phyloP scores from a whole-genome alignment of 2,329 filamentous ascomycete genomes.

The Exophiala xenobiotica region DNA sequence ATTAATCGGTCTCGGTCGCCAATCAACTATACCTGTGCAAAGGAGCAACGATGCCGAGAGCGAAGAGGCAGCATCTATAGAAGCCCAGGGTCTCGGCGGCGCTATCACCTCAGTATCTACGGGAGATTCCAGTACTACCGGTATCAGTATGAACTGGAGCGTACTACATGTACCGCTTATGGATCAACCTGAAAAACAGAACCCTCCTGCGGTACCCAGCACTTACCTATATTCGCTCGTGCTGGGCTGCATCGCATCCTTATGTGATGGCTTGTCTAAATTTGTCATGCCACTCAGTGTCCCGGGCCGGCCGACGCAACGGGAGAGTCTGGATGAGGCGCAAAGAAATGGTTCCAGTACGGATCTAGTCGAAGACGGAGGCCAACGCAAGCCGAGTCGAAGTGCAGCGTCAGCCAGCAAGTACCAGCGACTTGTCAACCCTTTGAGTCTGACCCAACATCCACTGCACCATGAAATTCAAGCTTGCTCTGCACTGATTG shows the following conservation, averaged over 20 bases:
- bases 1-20: conserved; percentile 82
- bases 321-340: conserved; percentile 20
- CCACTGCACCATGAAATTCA: conserved; percentile 69
- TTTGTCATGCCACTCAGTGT: conserved; percentile 91
- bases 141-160: conserved; percentile 91
- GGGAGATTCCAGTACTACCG: conserved; percentile 64
- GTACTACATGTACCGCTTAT: conserved; percentile 81
- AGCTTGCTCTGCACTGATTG: conserved; percentile 77
- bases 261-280: conserved; percentile 90
- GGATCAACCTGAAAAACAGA: conserved; percentile 89
- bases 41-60: conserved; percentile 51
- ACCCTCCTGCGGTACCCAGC: conserved; percentile 78
- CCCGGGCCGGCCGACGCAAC: conserved; percentile 55
- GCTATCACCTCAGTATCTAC: conserved; percentile 75
- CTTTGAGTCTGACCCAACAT: conserved; percentile 71
- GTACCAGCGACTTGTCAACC: conserved; percentile 79
- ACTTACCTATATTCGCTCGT: conserved; percentile 92
- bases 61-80: conserved; percentile 70
- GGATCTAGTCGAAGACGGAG: conserved; percentile 20
- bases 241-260: conserved; percentile 80
- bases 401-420: conserved; percentile 40
- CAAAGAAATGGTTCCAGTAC: conserved; percentile 29
- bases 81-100: conserved; percentile 82
- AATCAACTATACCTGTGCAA: conserved; percentile 76
- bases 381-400: conserved; percentile 6